Base-by-base conservation (phyloP, 2,329 filamentous ascomycete species). In the Xylaria sp. region DNA sequence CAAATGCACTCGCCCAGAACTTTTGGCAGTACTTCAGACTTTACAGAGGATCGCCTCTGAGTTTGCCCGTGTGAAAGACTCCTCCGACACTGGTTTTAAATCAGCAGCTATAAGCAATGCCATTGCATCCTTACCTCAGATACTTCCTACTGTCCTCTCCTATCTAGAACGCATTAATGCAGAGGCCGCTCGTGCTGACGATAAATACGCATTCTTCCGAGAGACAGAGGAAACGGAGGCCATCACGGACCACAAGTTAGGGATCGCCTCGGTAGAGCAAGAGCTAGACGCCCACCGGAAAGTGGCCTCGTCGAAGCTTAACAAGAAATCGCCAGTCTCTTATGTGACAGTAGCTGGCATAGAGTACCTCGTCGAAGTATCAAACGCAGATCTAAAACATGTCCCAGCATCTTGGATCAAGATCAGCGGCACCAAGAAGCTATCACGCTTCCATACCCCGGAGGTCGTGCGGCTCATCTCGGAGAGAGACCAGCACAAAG, bases 371-470 rank as follows among this genome's bases (percentile, higher is more conserved):
- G 93, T 99, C 75, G 96, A 98, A 81, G 92, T 99, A 6, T 87
- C 92, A 73, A 98, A 97, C 80, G 80, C 87, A 0, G 89, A 93
- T 63, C 86, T 98, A 69, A 96, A 94, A 78, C 89, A 91, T 66
- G 94, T 99, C 0, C 96, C 96, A 0, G 95, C 96, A 3, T 97
- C 93, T 0, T 99, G 96, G 96, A 86, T 88, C 72, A 98, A 99
- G 81, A 93, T 98, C 76, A 97, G 92, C 66, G 94, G 95, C 59
- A 99, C 96, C 7, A 98, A 98, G 80, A 94, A 93, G 76, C 83
- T 94, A 5, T 94, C 94, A 0, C 91, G 96, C 67, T 99, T 98
- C 80, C 96, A 99, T 81, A 96, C 96, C 0, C 96, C 96, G 4
- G 92, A 97, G 74, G 93, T 98, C 28, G 87, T 97, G 58, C 89